Conservation (phyloP, 2,329 filamentous ascomycete genomes). For the Thielaviopsis euricoi region DNA sequence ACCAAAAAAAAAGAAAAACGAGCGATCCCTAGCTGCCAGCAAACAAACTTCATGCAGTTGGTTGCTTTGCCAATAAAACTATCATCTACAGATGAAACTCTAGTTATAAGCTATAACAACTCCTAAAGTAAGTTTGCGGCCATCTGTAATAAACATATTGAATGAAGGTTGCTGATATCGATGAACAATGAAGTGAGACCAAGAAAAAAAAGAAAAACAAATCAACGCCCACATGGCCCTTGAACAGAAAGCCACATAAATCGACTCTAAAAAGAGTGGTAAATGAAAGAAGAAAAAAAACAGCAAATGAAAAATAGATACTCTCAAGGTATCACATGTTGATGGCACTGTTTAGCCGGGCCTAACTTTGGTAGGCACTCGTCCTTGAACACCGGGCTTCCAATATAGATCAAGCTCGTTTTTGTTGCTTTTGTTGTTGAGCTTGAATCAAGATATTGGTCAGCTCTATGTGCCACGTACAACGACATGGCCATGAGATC, state of each 20-base stretch:
- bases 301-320: not conserved
- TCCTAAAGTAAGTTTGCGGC: not conserved
- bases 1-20: not conserved
- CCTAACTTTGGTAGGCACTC: not conserved
- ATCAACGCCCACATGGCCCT: no score
- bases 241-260: not conserved
- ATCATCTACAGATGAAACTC: not conserved
- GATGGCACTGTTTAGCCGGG: conserved; percentile 10
- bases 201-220: no score
- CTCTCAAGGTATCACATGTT: not conserved
- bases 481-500: not conserved
- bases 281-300: not conserved
- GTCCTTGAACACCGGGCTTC: conserved; percentile 1
- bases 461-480: not conserved
- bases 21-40: no score
- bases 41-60: no score
- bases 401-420: not conserved
- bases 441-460: not conserved
- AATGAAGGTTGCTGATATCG: not conserved
- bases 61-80: not conserved
- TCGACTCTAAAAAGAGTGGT: not conserved
- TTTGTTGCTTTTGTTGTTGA: not conserved
- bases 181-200: not conserved
- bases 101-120: not conserved
- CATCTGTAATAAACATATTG: not conserved